Evolutionary conservation across 1,284 basidiomycete genomes (phyloP).

Genomic region (Leccinum pachyderme): DNA sequence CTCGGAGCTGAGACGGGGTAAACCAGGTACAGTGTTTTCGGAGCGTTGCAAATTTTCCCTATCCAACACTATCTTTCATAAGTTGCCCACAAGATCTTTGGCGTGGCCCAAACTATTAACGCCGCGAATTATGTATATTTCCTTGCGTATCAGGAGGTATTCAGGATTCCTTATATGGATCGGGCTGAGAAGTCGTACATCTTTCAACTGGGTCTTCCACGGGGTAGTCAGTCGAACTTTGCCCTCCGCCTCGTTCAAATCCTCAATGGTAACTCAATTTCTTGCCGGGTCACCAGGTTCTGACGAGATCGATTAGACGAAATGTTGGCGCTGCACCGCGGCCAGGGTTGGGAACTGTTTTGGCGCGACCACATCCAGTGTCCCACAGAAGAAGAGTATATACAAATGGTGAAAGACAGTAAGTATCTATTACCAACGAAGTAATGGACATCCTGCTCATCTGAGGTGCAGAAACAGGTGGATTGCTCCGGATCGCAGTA

Average conservation of each 20-base stretch:
- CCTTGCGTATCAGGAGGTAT: conserved; percentile 77
- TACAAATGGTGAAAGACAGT: conserved; percentile 85
- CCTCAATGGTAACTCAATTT: conserved; percentile 57
- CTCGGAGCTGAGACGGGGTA: conserved; percentile 69
- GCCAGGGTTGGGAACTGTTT: conserved; percentile 78
- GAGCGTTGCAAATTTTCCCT: background rate
- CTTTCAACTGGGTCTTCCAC: conserved; percentile 38
- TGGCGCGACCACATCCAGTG: conserved; percentile 79
- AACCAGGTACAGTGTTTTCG: conserved; percentile 51
- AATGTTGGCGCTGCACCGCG: conserved; percentile 74
- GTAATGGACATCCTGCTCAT: background rate
- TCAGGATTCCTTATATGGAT: conserved; percentile 32
- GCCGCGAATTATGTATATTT: conserved; percentile 92
- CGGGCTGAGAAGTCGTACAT: conserved; percentile 15
- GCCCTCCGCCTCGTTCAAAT: conserved; percentile 52
- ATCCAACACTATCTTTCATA: background rate
- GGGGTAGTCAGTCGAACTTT: conserved; percentile 1
- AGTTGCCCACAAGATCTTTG: conserved; percentile 83
- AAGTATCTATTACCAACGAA: conserved; percentile 26
- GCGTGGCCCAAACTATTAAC: conserved; percentile 82
- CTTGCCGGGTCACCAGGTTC: background rate
- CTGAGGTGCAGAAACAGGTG: conserved; percentile 79
- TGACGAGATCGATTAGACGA: conserved; percentile 49
- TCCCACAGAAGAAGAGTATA: conserved; percentile 80
- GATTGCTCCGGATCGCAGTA: conserved; percentile 87